Conservation (phyloP, 352 stramenopile species). For the Pilasporangium apinafurcum region DNA sequence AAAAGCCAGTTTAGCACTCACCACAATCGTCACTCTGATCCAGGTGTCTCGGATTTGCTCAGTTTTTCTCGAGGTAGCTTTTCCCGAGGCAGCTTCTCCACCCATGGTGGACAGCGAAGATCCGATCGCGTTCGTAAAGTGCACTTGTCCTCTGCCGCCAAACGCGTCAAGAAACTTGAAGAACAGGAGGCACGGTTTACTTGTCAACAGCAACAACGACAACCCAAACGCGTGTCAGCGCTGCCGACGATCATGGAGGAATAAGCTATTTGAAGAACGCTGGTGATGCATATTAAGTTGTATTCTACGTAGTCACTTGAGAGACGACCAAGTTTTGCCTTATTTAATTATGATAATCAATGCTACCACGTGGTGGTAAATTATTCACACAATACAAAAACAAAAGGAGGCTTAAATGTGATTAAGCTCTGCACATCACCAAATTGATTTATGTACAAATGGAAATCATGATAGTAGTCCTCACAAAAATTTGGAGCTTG, state of each 20-base stretch:
- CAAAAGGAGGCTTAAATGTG: too few species aligned
- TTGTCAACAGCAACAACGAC: constrained; percentile 18
- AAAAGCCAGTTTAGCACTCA: constrained; percentile 36
- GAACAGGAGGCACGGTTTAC: constrained; percentile 70
- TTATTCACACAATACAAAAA: too few species aligned
- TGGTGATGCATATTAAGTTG: too few species aligned
- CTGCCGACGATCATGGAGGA: constrained; percentile 36
- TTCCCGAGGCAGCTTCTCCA: constrained; percentile 16
- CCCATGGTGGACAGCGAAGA: constrained; percentile 21
- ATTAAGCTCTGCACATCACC: too few species aligned
- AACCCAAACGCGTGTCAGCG: constrained; percentile 26
- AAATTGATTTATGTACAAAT: too few species aligned
- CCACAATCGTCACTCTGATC: constrained; percentile 63
- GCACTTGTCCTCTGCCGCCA: constrained; percentile 73
- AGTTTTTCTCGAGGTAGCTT: constrained; percentile 57
- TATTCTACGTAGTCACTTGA: too few species aligned
- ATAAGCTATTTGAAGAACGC: too few species aligned
- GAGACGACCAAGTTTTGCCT: too few species aligned
- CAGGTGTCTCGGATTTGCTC: constrained; percentile 52
- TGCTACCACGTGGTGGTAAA: too few species aligned
- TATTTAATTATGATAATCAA: too few species aligned
- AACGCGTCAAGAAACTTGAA: constrained; percentile 80
- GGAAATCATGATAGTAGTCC: too few species aligned
- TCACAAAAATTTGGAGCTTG: too few species aligned
- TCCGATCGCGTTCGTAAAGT: constrained; percentile 54